phyloP scores from a whole-genome alignment of 257 asterid species.

The Nyctanthes arbortristis region DNA sequence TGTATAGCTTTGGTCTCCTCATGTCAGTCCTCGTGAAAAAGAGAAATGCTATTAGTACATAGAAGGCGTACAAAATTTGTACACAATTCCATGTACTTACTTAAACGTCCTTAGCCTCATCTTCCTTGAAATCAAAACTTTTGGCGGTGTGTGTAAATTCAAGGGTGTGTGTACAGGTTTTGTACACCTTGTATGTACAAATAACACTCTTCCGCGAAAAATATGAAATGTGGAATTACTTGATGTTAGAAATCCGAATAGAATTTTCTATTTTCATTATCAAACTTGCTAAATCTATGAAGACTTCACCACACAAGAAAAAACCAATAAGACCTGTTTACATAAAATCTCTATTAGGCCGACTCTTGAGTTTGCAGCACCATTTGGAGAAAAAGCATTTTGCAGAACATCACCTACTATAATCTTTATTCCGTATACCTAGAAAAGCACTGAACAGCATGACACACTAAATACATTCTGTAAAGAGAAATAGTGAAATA shows the following conservation, averaged over 20 bases:
- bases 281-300: background rate
- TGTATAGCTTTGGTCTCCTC: background rate
- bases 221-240: slow-evolving; percentile 1
- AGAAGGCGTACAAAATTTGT: no score
- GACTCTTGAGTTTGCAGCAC: background rate
- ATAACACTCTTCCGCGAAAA: no score
- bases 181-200: no score
- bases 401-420: background rate
- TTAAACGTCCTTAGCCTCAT: no score
- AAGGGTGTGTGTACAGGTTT: no score
- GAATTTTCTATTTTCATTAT: background rate
- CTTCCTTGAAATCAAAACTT: no score
- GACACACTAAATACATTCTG: background rate
- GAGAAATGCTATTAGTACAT: no score
- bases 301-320: slow-evolving; percentile 3
- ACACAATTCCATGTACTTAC: no score
- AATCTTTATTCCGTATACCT: background rate
- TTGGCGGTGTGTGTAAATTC: no score
- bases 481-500: background rate
- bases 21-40: background rate
- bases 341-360: background rate
- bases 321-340: background rate
- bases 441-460: background rate
- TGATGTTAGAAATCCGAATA: background rate
- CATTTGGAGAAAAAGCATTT: background rate